phyloP scores from a whole-genome alignment of 169 alveolate genomes.

The Plasmodium fragile region DNA sequence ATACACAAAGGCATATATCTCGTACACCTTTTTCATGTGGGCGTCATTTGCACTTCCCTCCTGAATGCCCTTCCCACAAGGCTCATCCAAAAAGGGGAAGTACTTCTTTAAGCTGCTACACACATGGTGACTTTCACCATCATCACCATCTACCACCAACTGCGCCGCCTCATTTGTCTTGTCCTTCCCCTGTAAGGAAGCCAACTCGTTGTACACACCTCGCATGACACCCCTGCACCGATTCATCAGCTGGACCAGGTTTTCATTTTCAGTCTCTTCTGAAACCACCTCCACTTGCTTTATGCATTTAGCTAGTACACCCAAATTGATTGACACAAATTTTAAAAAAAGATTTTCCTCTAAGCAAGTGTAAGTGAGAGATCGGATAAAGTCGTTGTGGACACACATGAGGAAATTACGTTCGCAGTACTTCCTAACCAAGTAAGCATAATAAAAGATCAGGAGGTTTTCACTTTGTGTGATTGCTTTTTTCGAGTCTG shows the following conservation, averaged over 20 bases:
- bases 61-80: not conserved
- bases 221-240: not conserved
- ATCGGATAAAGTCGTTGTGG: conserved; percentile 20
- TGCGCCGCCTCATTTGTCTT: not conserved
- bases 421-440: conserved; percentile 54
- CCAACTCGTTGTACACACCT: conserved; percentile 6
- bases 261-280: conserved; percentile 10
- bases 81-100: conserved; percentile 27
- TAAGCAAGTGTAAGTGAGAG: not conserved
- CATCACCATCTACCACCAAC: not conserved
- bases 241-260: not conserved
- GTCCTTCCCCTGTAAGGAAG: not conserved
- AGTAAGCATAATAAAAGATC: conserved; percentile 30
- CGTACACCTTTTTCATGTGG: conserved; percentile 25
- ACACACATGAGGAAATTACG: conserved; percentile 6
- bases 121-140: not conserved
- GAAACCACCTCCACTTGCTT: not conserved
- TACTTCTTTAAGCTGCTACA: conserved; percentile 18
- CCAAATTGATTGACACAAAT: not conserved
- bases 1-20: conserved; percentile 24
- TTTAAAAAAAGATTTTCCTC: not conserved
- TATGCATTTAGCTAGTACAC: conserved; percentile 8
- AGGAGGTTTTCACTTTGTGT: not conserved
- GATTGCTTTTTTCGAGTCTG: not conserved
- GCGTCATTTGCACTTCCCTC: not conserved